Evolutionary conservation across 148 eudicot genomes (phyloP).

Genomic region (Beta vulgaris): DNA sequence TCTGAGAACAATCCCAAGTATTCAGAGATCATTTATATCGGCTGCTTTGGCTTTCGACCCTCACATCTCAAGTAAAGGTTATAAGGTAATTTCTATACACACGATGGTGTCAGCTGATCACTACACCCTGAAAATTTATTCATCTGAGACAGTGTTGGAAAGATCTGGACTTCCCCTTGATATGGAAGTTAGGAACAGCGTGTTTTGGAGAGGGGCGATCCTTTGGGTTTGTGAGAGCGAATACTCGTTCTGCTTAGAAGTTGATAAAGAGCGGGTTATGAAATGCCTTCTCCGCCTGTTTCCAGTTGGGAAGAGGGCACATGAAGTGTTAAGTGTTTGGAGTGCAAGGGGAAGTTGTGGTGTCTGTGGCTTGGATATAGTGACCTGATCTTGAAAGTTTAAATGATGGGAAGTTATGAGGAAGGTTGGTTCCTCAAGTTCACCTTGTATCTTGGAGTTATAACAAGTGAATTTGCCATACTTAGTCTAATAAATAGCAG

Average conservation of each 20-base stretch:
- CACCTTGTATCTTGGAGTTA: neutral
- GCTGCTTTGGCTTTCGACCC: slow-evolving; percentile 3
- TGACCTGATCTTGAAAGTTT: neutral
- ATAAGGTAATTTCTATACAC: neutral
- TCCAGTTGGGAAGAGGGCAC: neutral
- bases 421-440: slow-evolving; percentile 1
- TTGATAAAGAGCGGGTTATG: slow-evolving; percentile 2
- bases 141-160: neutral
- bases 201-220: neutral
- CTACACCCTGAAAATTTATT: neutral
- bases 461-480: neutral
- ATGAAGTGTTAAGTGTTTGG: slow-evolving; percentile 11
- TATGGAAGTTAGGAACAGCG: neutral
- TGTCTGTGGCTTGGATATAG: neutral
- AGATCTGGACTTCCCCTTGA: neutral
- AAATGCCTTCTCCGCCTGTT: neutral
- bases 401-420: neutral
- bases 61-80: neutral
- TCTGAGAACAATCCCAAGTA: neutral
- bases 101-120: neutral
- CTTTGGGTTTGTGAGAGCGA: neutral
- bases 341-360: slow-evolving; percentile 5
- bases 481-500: neutral
- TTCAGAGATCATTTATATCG: neutral
- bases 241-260: neutral